A percentile compares a stretch with the other conserved stretches of the same genome.
Conservation (phyloP, 1,139 yeast genomes). For the Yamadazyma diospyri region DNA sequence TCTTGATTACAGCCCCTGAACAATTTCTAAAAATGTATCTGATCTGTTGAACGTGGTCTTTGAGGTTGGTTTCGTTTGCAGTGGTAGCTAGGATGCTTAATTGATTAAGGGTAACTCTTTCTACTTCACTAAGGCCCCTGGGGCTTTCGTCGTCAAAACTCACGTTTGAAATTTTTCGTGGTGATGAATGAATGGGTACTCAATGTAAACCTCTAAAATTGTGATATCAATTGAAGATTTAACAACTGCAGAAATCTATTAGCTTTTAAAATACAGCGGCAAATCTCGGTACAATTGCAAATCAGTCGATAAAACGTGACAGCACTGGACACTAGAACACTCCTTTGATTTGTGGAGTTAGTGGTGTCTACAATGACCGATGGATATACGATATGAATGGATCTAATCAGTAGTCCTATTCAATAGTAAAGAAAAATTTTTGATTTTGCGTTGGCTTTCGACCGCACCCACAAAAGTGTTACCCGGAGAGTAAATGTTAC, state of each 20-base stretch:
- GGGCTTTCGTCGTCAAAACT: slow-evolving; percentile 17
- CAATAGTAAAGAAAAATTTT: slow-evolving; percentile 4
- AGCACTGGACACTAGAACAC: no score
- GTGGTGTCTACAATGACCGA: no score
- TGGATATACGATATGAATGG: slow-evolving; percentile 3
- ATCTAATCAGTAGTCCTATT: slow-evolving; percentile 9
- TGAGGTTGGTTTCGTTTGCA: slow-evolving; percentile 38
- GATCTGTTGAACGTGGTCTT: slow-evolving; percentile 43
- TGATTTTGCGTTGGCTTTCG: slow-evolving; percentile 1
- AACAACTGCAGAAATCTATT: background rate
- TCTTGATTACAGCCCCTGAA: slow-evolving; percentile 27
- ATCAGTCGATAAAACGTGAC: no score
- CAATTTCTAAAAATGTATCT: slow-evolving; percentile 40
- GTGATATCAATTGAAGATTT: no score
- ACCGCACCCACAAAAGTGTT: slow-evolving; percentile 3
- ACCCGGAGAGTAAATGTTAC: slow-evolving; percentile 3
- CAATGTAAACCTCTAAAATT: no score
- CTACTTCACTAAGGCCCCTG: slow-evolving; percentile 28
- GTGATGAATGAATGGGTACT: background rate
- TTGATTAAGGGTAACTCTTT: slow-evolving; percentile 50
- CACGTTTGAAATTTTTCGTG: slow-evolving; percentile 9
- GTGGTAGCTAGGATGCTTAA: slow-evolving; percentile 49
- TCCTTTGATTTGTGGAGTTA: no score
- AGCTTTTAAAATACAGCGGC: no score
- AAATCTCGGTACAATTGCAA: no score